These are phyloP conservation scores for Fusarium torreyae DNA, from an alignment of 2,329 filamentous ascomycete species.

Conservation along the genomic window DNA sequence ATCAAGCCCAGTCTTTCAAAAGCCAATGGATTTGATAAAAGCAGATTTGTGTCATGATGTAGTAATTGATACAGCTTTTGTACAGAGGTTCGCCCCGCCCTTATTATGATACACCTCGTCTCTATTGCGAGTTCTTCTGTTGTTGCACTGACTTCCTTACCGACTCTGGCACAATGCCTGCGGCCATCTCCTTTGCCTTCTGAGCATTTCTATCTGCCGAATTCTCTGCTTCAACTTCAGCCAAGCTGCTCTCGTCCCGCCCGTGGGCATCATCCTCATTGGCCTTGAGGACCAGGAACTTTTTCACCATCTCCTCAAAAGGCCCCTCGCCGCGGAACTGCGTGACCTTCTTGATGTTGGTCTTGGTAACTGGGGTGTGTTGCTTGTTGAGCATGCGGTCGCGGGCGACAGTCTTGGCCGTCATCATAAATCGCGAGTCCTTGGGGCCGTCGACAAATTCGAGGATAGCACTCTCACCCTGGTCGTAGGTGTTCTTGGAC, in stretches of 20 bases:
- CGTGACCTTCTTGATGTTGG: constrained; percentile 89
- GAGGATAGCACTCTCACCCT: constrained; percentile 90
- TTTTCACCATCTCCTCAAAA: constrained; percentile 75
- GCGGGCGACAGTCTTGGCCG: constrained; percentile 84
- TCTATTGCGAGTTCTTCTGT: constrained; percentile 40
- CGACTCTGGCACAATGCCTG: constrained; percentile 50
- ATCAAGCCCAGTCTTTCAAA: constrained; percentile 9
- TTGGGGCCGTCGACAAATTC: constrained; percentile 95
- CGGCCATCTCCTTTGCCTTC: constrained; percentile 53
- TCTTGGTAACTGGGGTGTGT: constrained; percentile 79
- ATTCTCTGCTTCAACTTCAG: constrained; percentile 32
- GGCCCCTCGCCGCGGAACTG: constrained; percentile 78
- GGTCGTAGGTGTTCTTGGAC: constrained; percentile 85
- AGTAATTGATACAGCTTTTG: constrained; percentile 52
- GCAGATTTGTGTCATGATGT: constrained; percentile 40
- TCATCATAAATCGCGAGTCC: constrained; percentile 96
- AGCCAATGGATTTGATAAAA: constrained; percentile 23
- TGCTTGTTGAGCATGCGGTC: constrained; percentile 68
- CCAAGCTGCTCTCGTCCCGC: constrained; percentile 35
- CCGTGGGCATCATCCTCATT: constrained; percentile 12
- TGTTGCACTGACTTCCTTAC: constrained; percentile 44
- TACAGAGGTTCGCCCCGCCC: constrained; percentile 47
- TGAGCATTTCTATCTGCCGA: constrained; percentile 51
- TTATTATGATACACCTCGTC: constrained; percentile 45
- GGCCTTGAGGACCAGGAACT: constrained; percentile 53